phyloP scores from a whole-genome alignment of 768 basidiomycete genomes.

The Floccularia luteovirens region DNA sequence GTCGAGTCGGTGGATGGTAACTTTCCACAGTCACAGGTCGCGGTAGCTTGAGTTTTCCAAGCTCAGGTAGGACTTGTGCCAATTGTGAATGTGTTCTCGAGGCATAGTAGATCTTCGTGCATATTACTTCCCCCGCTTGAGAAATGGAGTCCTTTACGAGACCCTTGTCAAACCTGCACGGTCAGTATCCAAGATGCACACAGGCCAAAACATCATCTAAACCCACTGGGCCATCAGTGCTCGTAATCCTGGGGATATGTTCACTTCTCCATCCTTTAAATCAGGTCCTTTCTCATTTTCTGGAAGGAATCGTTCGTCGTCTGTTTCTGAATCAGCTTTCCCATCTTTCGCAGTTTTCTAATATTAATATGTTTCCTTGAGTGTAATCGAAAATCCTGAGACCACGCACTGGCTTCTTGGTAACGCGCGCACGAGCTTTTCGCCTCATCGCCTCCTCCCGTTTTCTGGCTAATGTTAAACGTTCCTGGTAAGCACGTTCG shows the following conservation, averaged over 20 bases:
- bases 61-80: slow-evolving; percentile 82
- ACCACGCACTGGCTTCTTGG: slow-evolving; percentile 50
- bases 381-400: not conserved
- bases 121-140: slow-evolving; percentile 31
- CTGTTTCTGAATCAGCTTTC: slow-evolving; percentile 22
- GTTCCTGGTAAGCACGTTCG: slow-evolving; percentile 56
- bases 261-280: slow-evolving; percentile 31
- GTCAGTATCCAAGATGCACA: not conserved
- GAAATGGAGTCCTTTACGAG: slow-evolving; percentile 1
- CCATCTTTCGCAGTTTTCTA: not conserved
- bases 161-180: not conserved
- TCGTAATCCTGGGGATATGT: slow-evolving; percentile 71
- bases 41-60: slow-evolving; percentile 58
- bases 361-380: too few relatives aligned
- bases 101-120: slow-evolving; percentile 87
- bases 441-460: slow-evolving; percentile 50
- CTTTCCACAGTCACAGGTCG: slow-evolving; percentile 16
- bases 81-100: slow-evolving; percentile 97
- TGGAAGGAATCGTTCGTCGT: slow-evolving; percentile 72
- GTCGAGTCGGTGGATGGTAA: slow-evolving; percentile 12
- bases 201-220: too few relatives aligned
- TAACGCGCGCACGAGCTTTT: slow-evolving; percentile 45
- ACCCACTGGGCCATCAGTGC: slow-evolving; percentile 78
- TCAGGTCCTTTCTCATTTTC: slow-evolving; percentile 33
- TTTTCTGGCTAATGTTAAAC: slow-evolving; percentile 51